Conservation (phyloP, 176 grass and related monocot genomes). For the Oryza brachyantha region DNA sequence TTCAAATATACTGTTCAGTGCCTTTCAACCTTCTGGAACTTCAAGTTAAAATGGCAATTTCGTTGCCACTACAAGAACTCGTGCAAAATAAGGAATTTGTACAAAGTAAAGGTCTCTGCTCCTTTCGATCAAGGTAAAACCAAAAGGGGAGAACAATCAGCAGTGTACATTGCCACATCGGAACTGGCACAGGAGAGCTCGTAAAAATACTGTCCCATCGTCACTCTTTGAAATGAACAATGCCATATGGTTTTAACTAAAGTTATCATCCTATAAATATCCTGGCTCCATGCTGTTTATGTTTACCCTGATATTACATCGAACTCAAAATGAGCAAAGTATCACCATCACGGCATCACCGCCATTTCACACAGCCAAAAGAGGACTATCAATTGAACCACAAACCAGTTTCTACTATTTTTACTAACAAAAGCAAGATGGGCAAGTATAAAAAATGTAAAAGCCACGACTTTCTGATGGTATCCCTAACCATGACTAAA, state of each 20-base stretch:
- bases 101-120: not conserved
- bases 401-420: not conserved
- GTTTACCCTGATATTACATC: constrained; percentile 5
- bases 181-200: not conserved
- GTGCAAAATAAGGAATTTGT: too few relatives aligned
- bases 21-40: not conserved
- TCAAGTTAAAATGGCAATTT: not conserved
- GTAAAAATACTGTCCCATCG: not conserved
- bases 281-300: not conserved
- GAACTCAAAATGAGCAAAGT: not conserved
- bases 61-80: not conserved
- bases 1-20: not conserved
- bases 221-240: not conserved
- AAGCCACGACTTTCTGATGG: not conserved
- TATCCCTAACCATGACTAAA: constrained; percentile 5
- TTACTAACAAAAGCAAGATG: not conserved
- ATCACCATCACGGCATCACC: not conserved
- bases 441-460: constrained; percentile 26
- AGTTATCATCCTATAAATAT: constrained; percentile 1
- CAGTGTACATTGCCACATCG: not conserved
- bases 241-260: not conserved
- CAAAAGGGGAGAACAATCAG: not conserved
- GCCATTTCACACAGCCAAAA: constrained; percentile 14
- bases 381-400: not conserved
- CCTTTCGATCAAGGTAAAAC: not conserved